phyloP scores from a whole-genome alignment of 2,329 filamentous ascomycete species.

The Magnaporthales sp. region DNA sequence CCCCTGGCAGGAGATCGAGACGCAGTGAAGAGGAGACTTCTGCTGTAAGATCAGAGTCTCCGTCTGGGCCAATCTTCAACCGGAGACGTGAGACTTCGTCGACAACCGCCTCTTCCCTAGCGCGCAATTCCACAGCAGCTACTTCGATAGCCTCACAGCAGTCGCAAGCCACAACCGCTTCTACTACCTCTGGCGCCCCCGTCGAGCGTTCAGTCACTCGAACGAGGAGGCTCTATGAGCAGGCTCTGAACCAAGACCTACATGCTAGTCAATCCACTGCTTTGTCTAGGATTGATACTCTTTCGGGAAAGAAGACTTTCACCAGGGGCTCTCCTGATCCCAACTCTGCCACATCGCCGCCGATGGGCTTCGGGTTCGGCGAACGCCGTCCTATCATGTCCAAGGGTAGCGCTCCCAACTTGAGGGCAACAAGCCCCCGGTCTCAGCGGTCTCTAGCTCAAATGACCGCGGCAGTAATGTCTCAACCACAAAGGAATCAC shows the following conservation, averaged over 20 bases:
- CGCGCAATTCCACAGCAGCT: slow-evolving; percentile 75
- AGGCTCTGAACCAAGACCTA: slow-evolving; percentile 68
- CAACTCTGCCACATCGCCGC: slow-evolving; percentile 34
- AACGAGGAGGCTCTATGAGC: slow-evolving; percentile 71
- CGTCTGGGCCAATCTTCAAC: slow-evolving; percentile 54
- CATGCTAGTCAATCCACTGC: slow-evolving; percentile 74
- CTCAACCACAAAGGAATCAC: slow-evolving; percentile 22
- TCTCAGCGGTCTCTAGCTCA: slow-evolving; percentile 21
- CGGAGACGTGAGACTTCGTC: slow-evolving; percentile 80
- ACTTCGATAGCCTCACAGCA: slow-evolving; percentile 79
- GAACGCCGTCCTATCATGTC: slow-evolving; percentile 36
- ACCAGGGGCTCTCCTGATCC: slow-evolving; percentile 42
- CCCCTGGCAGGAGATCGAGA: slow-evolving; percentile 16
- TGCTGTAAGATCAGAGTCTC: slow-evolving; percentile 40
- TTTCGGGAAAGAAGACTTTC: slow-evolving; percentile 54
- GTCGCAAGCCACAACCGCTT: slow-evolving; percentile 26
- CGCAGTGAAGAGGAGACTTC: slow-evolving; percentile 24
- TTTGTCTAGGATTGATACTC: slow-evolving; percentile 69
- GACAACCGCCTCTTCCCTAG: slow-evolving; percentile 64
- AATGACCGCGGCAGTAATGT: slow-evolving; percentile 10
- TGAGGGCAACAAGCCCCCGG: slow-evolving; percentile 48
- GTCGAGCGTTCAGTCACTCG: slow-evolving; percentile 62
- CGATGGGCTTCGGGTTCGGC: slow-evolving; percentile 24
- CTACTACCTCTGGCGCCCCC: slow-evolving; percentile 27
- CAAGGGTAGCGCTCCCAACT: slow-evolving; percentile 60